Evolutionary conservation across 2,329 filamentous ascomycete species (phyloP).

Genomic region (Trichoderma polysporum): DNA sequence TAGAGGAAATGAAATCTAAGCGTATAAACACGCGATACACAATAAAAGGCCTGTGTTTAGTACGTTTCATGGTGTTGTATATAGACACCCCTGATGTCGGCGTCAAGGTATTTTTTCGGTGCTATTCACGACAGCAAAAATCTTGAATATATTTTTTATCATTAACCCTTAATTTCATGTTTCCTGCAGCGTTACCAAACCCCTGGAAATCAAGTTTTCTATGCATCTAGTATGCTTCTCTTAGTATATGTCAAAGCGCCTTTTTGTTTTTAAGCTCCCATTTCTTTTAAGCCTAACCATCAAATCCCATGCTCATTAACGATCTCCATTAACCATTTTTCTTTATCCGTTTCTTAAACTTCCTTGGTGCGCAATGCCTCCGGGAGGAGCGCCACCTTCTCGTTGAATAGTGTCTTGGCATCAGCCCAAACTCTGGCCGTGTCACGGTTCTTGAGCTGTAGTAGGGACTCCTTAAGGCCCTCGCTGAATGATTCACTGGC

Average conservation of each 20-base stretch:
- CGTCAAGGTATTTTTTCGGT: too few species aligned
- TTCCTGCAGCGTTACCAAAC: too few species aligned
- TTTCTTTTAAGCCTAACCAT: background rate
- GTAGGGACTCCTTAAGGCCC: constrained; percentile 73
- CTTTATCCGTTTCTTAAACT: background rate
- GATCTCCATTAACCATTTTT: background rate
- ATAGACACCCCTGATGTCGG: too few species aligned
- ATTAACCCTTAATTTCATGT: too few species aligned
- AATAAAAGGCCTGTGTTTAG: background rate
- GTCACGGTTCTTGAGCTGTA: constrained; percentile 73
- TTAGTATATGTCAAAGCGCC: background rate
- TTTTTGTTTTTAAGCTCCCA: background rate
- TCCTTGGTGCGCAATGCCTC: constrained; percentile 19
- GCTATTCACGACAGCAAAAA: too few species aligned
- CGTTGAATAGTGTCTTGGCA: constrained; percentile 79
- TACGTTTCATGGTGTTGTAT: too few species aligned
- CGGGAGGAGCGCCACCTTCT: constrained; percentile 74
- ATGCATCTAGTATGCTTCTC: background rate
- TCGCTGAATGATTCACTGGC: constrained; percentile 81
- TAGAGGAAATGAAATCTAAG: background rate
- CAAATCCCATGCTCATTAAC: background rate
- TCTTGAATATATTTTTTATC: too few species aligned
- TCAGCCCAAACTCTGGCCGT: constrained; percentile 77
- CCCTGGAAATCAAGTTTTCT: background rate
- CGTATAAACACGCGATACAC: background rate